A percentile compares a stretch with the other conserved stretches of the same genome.
These are phyloP conservation scores for Seiridium cupressi DNA, from an alignment of 2,329 filamentous ascomycete genomes.

Conservation along the genomic window DNA sequence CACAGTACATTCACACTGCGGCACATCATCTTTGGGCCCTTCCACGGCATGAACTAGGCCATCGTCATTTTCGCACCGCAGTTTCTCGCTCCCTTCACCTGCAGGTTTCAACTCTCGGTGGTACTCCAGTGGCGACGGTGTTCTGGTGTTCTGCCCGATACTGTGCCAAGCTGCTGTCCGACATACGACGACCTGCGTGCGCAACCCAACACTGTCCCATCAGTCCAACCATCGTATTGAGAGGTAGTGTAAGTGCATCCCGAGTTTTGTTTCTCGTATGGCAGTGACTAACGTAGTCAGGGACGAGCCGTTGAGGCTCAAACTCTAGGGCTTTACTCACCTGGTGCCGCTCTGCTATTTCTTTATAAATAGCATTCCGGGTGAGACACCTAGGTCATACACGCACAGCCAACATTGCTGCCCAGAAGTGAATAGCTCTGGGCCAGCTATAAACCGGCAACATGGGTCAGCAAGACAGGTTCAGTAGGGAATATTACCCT, in stretches of 20 bases:
- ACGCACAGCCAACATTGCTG: too few relatives aligned
- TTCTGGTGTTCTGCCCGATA: too few relatives aligned
- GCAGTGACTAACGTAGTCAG: background rate
- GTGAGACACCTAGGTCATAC: too few relatives aligned
- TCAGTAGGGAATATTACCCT: background rate
- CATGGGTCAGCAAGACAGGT: slow-evolving; percentile 4
- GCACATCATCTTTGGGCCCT: slow-evolving; percentile 12
- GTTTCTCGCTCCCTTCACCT: background rate
- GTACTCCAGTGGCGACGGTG: too few relatives aligned
- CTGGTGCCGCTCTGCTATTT: background rate
- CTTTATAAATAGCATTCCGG: background rate
- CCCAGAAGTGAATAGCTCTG: too few relatives aligned
- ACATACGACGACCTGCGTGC: too few relatives aligned
- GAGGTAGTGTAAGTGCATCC: background rate
- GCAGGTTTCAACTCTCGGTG: background rate
- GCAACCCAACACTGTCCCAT: too few relatives aligned
- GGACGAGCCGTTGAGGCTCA: background rate
- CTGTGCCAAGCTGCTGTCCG: too few relatives aligned
- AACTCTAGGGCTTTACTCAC: background rate
- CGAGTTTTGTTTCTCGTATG: background rate
- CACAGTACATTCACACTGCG: slow-evolving; percentile 23
- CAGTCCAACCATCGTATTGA: background rate
- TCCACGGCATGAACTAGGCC: background rate
- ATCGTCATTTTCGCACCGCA: slow-evolving; percentile 6
- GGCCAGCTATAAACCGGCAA: too few relatives aligned